Evolutionary conservation across 1,139 yeast species (phyloP), one percentile per base, ranked within the genome.

Genomic region (Saccharomyces hybrid): DNA sequence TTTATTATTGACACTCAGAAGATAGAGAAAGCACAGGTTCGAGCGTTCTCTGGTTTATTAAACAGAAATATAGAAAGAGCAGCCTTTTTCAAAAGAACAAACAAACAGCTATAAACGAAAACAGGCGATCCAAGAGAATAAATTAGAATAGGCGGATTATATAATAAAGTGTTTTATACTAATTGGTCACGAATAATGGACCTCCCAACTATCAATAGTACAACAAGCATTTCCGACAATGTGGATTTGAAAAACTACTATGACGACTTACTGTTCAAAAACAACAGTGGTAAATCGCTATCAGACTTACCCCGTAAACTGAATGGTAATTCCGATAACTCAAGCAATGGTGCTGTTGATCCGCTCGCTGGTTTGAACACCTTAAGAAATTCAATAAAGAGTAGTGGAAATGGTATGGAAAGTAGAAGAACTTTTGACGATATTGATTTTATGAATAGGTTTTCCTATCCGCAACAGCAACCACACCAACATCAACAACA

Each of bases 221-320:
- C 67, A 4, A 66, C 71, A 8, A 64, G 68, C 53, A 59, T 68
- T 29, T 68, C 71, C 13, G 71, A 68, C 53, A 68, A 68, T 52
- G 61, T 65, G 38, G 69, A 63, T 47, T 55, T 68, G 51, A 61
- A 63, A 53, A 65, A 66, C 52, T 67, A 68, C 50, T 68, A 68
- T 54, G 71, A 68, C 47, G 66, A 67, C 13, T 51, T 68, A 47
- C 56, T 68, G 46, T 68, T 67, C 51, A 65, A 64, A 46, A 67
- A 67, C 52, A 61, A 56, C 55, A 64, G 66, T 58, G 70, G 70
- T 8, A 66, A 65, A 53, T 67, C 70, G 5, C 58, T 67, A 46
- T 59, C 67, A 14, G 71, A 67, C 55, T 59, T 67, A 54, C 66
- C 68, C n/a, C 57, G 57, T 41, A 64, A 60, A 52, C 23, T 46